Evolutionary conservation across 331 rosid genomes (phyloP).

Genomic region (Quercus phellos): DNA sequence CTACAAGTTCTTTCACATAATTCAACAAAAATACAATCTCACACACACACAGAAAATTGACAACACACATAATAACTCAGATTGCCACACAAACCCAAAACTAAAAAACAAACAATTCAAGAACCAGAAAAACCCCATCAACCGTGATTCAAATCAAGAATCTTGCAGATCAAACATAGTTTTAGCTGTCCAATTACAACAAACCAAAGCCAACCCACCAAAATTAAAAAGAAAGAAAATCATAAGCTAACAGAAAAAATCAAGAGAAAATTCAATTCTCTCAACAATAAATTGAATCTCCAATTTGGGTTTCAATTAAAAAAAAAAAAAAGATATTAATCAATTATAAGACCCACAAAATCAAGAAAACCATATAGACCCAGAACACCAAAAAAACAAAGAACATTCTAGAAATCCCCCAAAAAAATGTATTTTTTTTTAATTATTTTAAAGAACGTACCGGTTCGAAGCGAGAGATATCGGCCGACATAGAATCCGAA

Average conservation of each 20-base stretch:
- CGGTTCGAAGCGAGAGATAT: conserved; percentile 24
- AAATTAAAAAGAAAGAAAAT: background rate
- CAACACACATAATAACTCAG: background rate
- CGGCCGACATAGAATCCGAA: conserved; percentile 16
- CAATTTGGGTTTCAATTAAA: background rate
- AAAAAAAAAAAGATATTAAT: no score
- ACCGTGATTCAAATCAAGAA: background rate
- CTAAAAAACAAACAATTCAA: background rate
- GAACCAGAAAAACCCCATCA: background rate
- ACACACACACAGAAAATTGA: background rate
- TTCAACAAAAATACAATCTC: background rate
- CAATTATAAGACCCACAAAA: background rate
- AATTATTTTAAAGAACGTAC: background rate
- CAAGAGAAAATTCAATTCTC: background rate
- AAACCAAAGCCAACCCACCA: background rate
- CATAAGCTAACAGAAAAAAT: background rate
- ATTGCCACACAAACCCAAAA: background rate
- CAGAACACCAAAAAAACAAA: background rate
- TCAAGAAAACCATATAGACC: background rate
- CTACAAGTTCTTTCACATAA: background rate
- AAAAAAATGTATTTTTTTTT: background rate
- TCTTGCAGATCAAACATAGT: background rate
- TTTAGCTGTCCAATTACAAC: background rate
- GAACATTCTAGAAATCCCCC: background rate
- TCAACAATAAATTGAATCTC: background rate